Base-by-base conservation (phyloP, 1,284 basidiomycete genomes). In the Austropuccinia psidii region DNA sequence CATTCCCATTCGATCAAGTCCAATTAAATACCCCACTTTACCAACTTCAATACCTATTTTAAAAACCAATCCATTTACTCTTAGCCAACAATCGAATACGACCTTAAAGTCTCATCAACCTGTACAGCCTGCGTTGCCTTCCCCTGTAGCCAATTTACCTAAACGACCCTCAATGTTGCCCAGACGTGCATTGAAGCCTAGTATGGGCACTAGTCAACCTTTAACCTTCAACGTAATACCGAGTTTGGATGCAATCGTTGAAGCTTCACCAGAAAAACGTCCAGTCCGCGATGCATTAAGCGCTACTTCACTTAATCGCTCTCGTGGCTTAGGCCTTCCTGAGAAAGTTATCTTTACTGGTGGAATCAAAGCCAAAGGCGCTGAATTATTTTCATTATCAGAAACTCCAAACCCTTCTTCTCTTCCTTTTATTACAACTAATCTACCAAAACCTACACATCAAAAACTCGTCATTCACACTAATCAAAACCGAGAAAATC, bases 1-100 rank as follows among this genome's bases (percentile, higher is more conserved):
- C 5, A 41, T 45, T 24, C 67, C 67, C 24, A 70, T 55, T 21
- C 52, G 67, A 35, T 58, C 67, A 37, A 70, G 67, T 31, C 67
- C 67, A 24, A 70, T 70, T 55, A 70, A 70, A 43, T 33, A 70
- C 15, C 52, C 67, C 29, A 70, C 67, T 17, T 41, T 70, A 47
- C 67, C 67, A 17, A 70, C 67, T 27, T 70, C 67, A 17, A 70
- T 70, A 58, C 67, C 67, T 21, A 70, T 70, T 19, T 47, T 57
- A 29, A 43, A 43, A 21, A 43, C 67, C 15, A 24, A 45, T 33
- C 37, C 43, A 24, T 45, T 55, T 17, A 21, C 41, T 27, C 21
- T 19, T 24, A n/a, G 41, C 2, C 31, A 41, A n/a, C 8, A 41
- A 68, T 47, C 64, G 31, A 15, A n/a, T 11, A 19, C 52, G 54